These are phyloP conservation scores for Acanthamoeba castellanii DNA, from an alignment of 208 protist species.

Conservation along the genomic window DNA sequence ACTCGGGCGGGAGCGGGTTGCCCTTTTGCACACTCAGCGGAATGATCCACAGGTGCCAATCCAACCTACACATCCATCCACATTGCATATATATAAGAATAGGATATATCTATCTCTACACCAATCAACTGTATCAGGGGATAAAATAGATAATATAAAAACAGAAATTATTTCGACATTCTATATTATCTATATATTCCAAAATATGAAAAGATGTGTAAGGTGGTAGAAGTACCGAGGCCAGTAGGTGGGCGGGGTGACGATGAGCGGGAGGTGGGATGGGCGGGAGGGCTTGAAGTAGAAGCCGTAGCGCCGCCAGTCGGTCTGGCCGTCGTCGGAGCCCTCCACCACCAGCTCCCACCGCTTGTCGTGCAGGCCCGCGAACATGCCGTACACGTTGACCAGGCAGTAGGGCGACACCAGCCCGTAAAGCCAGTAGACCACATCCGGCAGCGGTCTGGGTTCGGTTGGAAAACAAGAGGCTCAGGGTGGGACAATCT, in stretches of 20 bases:
- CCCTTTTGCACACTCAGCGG: conserved; percentile 48
- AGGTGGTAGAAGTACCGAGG: neutral
- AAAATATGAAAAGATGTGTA: too few species aligned
- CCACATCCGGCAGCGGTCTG: conserved; percentile 48
- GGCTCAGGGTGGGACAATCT: too few species aligned
- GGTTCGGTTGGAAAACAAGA: too few species aligned
- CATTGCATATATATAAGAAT: too few species aligned
- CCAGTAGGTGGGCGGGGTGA: conserved; percentile 63
- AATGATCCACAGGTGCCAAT: conserved; percentile 70
- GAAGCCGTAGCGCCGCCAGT: conserved; percentile 57
- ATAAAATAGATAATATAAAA: too few species aligned
- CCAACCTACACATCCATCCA: neutral
- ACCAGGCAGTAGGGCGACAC: conserved; percentile 70
- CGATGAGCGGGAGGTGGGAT: conserved; percentile 18
- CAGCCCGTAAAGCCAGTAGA: conserved; percentile 42
- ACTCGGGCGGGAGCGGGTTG: conserved; percentile 20
- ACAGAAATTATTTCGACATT: too few species aligned
- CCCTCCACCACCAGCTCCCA: conserved; percentile 63
- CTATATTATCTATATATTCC: too few species aligned
- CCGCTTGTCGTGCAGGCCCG: conserved; percentile 58
- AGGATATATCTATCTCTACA: too few species aligned
- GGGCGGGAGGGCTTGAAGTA: conserved; percentile 63
- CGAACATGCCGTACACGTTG: conserved; percentile 71
- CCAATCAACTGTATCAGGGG: too few species aligned
- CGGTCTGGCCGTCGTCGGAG: neutral